phyloP scores from a whole-genome alignment of 257 asterid genomes.

The Eustoma russellianum region DNA sequence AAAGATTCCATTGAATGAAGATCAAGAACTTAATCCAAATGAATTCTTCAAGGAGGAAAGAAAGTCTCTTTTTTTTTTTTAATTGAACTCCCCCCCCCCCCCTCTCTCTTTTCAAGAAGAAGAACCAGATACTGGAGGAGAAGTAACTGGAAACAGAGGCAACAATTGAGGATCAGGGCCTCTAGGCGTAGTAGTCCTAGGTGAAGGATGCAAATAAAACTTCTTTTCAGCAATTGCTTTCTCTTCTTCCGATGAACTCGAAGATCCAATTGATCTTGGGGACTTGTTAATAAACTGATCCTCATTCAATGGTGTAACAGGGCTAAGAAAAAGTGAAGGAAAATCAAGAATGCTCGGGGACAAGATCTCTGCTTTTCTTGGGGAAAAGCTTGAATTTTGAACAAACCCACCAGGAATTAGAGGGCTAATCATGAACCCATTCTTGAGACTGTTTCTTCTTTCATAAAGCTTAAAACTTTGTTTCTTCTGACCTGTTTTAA shows the following conservation, averaged over 20 bases:
- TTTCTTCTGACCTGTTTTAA: constrained; percentile 58
- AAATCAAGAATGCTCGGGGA: constrained; percentile 90
- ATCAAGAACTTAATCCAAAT: too few species aligned
- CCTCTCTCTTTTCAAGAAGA: constrained; percentile 1
- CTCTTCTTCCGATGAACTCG: constrained; percentile 40
- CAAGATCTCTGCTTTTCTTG: constrained; percentile 54
- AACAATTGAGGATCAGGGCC: constrained; percentile 50
- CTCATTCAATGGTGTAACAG: constrained; percentile 63
- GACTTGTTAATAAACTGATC: constrained; percentile 29
- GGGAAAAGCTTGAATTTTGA: constrained; percentile 32
- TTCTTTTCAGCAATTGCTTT: constrained; percentile 86
- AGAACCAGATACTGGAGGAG: constrained; percentile 56
- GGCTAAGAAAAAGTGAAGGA: constrained; percentile 76
- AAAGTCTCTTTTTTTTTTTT: too few species aligned
- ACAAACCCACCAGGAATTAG: constrained; percentile 40
- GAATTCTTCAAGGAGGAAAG: too few species aligned
- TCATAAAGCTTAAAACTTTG: constrained; percentile 87
- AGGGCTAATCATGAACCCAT: constrained; percentile 80
- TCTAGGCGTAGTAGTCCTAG: constrained; percentile 32
- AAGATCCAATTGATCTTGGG: constrained; percentile 20
- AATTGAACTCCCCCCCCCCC: too few species aligned
- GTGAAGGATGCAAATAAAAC: constrained; percentile 71
- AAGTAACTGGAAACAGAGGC: constrained; percentile 68
- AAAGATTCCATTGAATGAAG: too few species aligned
- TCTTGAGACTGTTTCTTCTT: constrained; percentile 65